phyloP scores from a whole-genome alignment of 805 yeast species.

The Kodamaea lidongshanica region DNA sequence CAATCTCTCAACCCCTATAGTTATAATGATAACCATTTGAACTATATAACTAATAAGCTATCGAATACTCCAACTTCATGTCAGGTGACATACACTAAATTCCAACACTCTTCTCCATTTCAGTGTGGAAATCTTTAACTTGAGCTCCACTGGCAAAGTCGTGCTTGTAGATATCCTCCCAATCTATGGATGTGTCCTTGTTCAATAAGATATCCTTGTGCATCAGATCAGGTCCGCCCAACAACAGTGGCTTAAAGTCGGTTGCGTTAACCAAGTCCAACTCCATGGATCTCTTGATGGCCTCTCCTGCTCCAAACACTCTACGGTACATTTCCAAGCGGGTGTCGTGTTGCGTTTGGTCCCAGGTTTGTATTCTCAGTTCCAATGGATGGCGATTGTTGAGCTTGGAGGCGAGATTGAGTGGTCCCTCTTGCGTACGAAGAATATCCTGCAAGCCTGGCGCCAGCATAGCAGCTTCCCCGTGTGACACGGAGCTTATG shows the following conservation, averaged over 20 bases:
- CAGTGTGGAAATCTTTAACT: slow-evolving; percentile 59
- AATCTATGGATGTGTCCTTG: slow-evolving; percentile 72
- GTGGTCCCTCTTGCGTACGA: slow-evolving; percentile 60
- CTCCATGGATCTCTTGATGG: slow-evolving; percentile 89
- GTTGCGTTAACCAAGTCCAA: slow-evolving; percentile 62
- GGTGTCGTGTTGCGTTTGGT: slow-evolving; percentile 60
- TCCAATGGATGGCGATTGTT: slow-evolving; percentile 86
- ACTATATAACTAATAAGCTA: too few species aligned
- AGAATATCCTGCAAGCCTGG: slow-evolving; percentile 67
- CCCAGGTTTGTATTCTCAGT: slow-evolving; percentile 72
- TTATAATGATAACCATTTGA: too few species aligned
- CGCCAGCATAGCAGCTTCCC: slow-evolving; percentile 56
- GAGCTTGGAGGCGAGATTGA: slow-evolving; percentile 51
- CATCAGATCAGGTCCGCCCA: slow-evolving; percentile 54
- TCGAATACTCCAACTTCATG: too few species aligned
- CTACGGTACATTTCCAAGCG: slow-evolving; percentile 75
- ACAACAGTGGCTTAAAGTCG: slow-evolving; percentile 58
- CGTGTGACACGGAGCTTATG: slow-evolving; percentile 48
- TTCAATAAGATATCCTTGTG: slow-evolving; percentile 76
- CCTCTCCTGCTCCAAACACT: slow-evolving; percentile 88
- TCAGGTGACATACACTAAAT: slow-evolving; percentile 27
- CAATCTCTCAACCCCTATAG: too few species aligned
- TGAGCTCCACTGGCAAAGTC: slow-evolving; percentile 38
- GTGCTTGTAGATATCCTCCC: slow-evolving; percentile 89
- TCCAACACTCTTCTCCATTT: slow-evolving; percentile 61